Evolutionary conservation across 2,329 filamentous ascomycete genomes (phyloP).

Genomic region (Fusarium avenaceum): DNA sequence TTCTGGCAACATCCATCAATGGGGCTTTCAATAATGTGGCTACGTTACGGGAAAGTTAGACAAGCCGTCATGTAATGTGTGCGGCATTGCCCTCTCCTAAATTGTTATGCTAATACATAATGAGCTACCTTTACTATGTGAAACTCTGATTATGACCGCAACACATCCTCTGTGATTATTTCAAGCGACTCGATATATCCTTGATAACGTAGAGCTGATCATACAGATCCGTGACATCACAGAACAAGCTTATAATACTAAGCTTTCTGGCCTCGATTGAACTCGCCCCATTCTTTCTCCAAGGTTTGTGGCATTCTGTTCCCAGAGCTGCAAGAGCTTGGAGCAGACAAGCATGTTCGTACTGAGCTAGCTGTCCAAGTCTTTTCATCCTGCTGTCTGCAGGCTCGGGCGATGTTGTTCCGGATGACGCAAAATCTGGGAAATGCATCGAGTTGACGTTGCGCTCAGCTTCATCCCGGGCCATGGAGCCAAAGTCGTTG

Average conservation of each 20-base stretch:
- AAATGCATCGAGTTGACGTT: slow-evolving; percentile 6
- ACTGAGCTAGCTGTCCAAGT: background rate
- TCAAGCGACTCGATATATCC: slow-evolving; percentile 7
- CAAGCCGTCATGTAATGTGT: too few species aligned
- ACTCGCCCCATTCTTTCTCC: too few species aligned
- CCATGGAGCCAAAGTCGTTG: slow-evolving; percentile 1
- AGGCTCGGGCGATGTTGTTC: fast-evolving
- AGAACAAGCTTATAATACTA: background rate
- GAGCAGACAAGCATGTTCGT: background rate
- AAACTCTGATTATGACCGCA: too few species aligned
- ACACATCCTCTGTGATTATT: background rate
- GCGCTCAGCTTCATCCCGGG: background rate
- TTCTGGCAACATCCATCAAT: too few species aligned
- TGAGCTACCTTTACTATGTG: too few species aligned
- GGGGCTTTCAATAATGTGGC: too few species aligned
- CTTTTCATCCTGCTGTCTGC: background rate
- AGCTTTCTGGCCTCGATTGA: background rate
- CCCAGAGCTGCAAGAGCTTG: background rate
- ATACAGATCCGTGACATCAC: slow-evolving; percentile 7
- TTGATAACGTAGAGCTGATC: slow-evolving; percentile 10
- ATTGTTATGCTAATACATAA: too few species aligned
- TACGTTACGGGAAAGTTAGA: too few species aligned
- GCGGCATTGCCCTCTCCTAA: too few species aligned
- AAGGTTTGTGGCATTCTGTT: fast-evolving
- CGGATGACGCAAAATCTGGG: background rate